These are phyloP conservation scores for Globisporangium mamillatum DNA, from an alignment of 352 stramenopile genomes.

Conservation along the genomic window DNA sequence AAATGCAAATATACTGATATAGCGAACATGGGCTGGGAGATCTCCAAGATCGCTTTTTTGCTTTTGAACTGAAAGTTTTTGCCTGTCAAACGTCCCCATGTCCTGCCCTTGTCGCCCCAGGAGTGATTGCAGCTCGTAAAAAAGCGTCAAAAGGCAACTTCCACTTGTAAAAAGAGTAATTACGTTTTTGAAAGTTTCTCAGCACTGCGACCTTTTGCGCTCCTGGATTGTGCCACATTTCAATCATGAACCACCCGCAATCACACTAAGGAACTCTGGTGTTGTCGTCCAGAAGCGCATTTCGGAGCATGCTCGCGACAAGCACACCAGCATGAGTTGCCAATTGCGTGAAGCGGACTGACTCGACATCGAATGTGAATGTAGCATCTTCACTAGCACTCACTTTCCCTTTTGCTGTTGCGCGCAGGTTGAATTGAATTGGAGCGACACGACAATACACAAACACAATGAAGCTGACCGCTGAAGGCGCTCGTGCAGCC, in stretches of 20 bases:
- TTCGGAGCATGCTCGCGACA: too few species aligned
- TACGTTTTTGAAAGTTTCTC: neutral
- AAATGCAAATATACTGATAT: neutral
- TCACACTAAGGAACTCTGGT: neutral
- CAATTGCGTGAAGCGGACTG: too few species aligned
- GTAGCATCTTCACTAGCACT: too few species aligned
- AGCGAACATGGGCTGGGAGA: neutral
- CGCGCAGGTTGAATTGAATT: too few species aligned
- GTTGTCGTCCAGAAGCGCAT: too few species aligned
- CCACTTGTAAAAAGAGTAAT: neutral
- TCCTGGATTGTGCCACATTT: neutral
- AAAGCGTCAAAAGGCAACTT: neutral
- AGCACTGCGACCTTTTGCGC: neutral
- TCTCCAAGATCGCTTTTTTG: neutral
- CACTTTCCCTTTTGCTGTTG: too few species aligned
- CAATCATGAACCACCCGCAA: too few species aligned
- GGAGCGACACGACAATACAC: too few species aligned
- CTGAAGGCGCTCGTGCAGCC: too few species aligned
- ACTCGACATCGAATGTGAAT: too few species aligned
- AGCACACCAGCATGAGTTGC: too few species aligned
- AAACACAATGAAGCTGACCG: too few species aligned
- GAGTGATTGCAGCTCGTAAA: neutral
- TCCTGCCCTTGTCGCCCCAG: neutral
- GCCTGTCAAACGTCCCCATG: neutral
- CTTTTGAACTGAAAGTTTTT: neutral